Percentiles rank a stretch among this genome's conserved stretches.
phyloP scores from a whole-genome alignment of 345 rosid genomes.

The Sapria himalayana region DNA sequence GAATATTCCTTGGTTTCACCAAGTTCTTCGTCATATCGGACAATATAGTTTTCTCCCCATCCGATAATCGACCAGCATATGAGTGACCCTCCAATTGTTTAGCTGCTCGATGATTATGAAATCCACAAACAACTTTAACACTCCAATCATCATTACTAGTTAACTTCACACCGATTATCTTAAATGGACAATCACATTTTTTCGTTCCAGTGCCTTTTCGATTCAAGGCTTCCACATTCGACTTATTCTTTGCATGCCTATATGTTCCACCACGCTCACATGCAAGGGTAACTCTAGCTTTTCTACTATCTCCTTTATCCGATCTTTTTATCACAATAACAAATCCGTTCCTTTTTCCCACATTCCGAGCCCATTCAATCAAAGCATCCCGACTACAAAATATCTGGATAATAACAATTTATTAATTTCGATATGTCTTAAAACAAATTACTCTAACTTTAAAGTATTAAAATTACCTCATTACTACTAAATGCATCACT shows the following conservation, averaged over 20 bases:
- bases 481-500: no score
- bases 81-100: constrained; percentile 8
- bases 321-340: no score
- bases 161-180: constrained; percentile 8
- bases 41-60: constrained; percentile 8
- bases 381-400: no score
- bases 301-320: constrained; percentile 1
- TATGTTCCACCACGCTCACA: constrained; percentile 10
- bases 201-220: constrained; percentile 7
- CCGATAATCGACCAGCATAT: constrained; percentile 9
- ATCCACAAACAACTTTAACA: constrained; percentile 7
- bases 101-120: constrained; percentile 8
- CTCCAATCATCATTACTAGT: constrained; percentile 8
- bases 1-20: constrained; percentile 8
- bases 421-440: no score
- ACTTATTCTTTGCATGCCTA: constrained; percentile 2
- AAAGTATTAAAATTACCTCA: no score
- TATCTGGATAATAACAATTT: no score
- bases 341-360: no score
- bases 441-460: no score
- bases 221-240: constrained; percentile 3
- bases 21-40: constrained; percentile 7
- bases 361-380: no score
- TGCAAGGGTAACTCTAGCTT: constrained; percentile 8
- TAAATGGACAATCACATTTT: constrained; percentile 9